phyloP scores from a whole-genome alignment of 139 green algal genomes.

The Edaphochlamys debaryana region DNA sequence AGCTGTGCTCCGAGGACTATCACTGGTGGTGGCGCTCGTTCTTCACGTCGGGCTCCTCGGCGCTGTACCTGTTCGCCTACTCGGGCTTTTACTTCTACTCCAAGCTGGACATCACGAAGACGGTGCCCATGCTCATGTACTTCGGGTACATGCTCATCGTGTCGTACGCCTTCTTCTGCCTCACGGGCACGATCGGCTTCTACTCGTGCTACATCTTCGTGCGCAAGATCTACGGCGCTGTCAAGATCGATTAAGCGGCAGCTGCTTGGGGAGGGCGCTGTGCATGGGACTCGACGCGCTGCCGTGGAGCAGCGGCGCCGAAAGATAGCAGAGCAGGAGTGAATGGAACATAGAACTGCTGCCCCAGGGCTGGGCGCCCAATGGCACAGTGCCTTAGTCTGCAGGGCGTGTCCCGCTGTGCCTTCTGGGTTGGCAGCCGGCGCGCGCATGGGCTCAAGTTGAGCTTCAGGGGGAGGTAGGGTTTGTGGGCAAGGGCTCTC shows the following conservation, averaged over 20 bases:
- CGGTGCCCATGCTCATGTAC: conserved; percentile 82
- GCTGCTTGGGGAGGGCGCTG: no score
- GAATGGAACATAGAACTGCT: no score
- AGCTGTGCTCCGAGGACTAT: conserved; percentile 92
- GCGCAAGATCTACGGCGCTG: conserved; percentile 87
- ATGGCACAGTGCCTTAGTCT: no score
- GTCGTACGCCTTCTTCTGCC: conserved; percentile 87
- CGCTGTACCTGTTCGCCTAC: conserved; percentile 98
- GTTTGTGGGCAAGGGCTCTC: no score
- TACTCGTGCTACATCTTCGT: conserved; percentile 93
- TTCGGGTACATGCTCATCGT: conserved; percentile 97
- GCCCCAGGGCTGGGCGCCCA: no score
- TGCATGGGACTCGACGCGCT: no score
- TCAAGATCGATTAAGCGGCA: conserved; percentile 95
- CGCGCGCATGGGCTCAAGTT: no score
- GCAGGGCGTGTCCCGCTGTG: no score
- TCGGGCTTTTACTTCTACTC: conserved; percentile 97
- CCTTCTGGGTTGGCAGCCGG: no score
- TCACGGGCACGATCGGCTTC: conserved; percentile 95
- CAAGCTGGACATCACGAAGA: conserved; percentile 96
- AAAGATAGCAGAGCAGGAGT: no score
- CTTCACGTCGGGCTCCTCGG: conserved; percentile 90
- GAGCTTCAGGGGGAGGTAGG: no score
- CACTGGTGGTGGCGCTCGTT: conserved; percentile 97
- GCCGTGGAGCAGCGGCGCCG: no score